These are phyloP conservation scores for Theileria luwenshuni DNA, from an alignment of 169 alveolate species.

Conservation along the genomic window DNA sequence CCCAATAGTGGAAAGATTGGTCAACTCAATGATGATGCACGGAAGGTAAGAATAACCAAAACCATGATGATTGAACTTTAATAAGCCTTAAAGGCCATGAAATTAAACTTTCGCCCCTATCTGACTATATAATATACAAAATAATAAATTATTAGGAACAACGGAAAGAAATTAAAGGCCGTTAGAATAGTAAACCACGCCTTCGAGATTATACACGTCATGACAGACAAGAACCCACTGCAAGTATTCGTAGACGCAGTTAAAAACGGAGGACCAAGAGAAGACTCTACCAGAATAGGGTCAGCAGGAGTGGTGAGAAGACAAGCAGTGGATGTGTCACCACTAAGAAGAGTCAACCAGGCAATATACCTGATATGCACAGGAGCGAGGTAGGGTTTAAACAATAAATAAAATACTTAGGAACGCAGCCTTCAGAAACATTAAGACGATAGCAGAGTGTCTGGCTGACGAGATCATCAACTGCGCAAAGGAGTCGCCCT, in stretches of 20 bases:
- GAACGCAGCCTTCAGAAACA: constrained; percentile 95
- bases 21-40: constrained; percentile 88
- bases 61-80: constrained; percentile 60
- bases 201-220: constrained; percentile 95
- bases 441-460: constrained; percentile 97
- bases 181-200: constrained; percentile 97
- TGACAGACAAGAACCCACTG: constrained; percentile 97
- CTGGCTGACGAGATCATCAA: constrained; percentile 98
- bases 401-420: constrained; percentile 27
- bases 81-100: constrained; percentile 62
- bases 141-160: constrained; percentile 84
- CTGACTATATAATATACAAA: constrained; percentile 39
- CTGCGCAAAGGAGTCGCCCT: constrained; percentile 96
- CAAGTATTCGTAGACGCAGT: constrained; percentile 97
- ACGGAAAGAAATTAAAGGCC: constrained; percentile 98
- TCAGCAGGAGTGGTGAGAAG: constrained; percentile 98
- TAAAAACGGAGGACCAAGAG: constrained; percentile 98
- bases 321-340: constrained; percentile 99
- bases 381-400: constrained; percentile 89
- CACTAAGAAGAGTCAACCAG: constrained; percentile 98
- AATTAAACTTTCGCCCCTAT: constrained; percentile 73
- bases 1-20: constrained; percentile 98
- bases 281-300: constrained; percentile 98
- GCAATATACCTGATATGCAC: constrained; percentile 97
- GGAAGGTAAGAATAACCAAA: constrained; percentile 67